These are phyloP conservation scores for Epichloe baconii DNA, from an alignment of 2,329 filamentous ascomycete species.

Conservation along the genomic window DNA sequence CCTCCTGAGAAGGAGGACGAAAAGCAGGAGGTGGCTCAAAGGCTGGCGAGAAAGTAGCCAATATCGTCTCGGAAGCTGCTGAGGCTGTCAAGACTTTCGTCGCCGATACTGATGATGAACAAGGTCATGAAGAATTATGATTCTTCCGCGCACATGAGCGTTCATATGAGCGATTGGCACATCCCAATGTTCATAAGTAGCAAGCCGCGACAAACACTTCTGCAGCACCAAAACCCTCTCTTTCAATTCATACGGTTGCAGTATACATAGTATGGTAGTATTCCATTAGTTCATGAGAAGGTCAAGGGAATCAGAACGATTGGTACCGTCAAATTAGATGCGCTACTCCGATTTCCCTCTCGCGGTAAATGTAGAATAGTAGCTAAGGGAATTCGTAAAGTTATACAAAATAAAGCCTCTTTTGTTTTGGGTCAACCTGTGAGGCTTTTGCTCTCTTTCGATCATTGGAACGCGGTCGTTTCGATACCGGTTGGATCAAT, in stretches of 20 bases:
- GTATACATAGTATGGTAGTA: neutral
- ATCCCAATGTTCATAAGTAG: neutral
- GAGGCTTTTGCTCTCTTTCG: conserved; percentile 27
- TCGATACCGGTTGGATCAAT: conserved; percentile 24
- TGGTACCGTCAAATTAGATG: neutral
- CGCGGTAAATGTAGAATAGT: neutral
- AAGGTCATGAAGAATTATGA: conserved; percentile 50
- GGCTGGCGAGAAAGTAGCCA: conserved; percentile 12
- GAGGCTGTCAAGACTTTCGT: conserved; percentile 34
- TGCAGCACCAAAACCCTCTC: neutral
- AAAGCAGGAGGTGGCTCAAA: conserved; percentile 18
- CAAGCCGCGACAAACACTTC: neutral
- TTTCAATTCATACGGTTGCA: neutral
- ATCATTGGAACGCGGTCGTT: conserved; percentile 20
- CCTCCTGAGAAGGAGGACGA: neutral
- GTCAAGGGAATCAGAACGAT: neutral
- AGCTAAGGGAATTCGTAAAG: neutral
- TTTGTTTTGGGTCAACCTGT: conserved; percentile 32
- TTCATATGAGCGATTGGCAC: too few relatives aligned
- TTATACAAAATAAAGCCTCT: conserved; percentile 39
- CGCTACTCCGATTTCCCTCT: neutral
- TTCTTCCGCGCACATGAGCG: too few relatives aligned
- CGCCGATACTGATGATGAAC: conserved; percentile 39
- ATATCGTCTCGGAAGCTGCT: conserved; percentile 11
- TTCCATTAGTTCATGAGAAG: neutral